Evolutionary conservation across 441 rosid species (phyloP).

Genomic region (Dalechampia spathulata): DNA sequence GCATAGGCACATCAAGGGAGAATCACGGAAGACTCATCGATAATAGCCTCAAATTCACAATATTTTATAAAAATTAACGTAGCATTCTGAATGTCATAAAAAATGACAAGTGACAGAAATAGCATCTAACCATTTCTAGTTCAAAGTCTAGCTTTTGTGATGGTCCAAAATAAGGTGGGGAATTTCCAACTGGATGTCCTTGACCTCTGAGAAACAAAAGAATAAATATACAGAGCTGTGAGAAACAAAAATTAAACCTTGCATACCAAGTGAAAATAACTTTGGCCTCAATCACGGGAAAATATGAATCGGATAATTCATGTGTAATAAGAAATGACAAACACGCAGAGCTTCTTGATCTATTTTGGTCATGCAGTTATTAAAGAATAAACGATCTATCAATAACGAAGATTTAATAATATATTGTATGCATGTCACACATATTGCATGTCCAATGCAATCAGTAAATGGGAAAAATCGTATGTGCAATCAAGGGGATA

Average conservation of each 20-base stretch:
- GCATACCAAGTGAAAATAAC: background rate
- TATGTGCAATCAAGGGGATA: too few relatives aligned
- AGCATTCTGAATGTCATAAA: background rate
- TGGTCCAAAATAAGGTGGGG: constrained; percentile 82
- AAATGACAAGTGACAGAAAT: background rate
- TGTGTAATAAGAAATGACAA: background rate
- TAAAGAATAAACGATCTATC: background rate
- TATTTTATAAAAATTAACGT: background rate
- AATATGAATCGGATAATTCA: background rate
- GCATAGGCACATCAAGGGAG: background rate
- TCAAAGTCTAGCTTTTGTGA: constrained; percentile 87
- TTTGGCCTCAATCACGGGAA: background rate
- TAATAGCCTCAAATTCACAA: background rate
- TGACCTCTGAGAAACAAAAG: constrained; percentile 56
- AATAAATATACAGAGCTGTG: too few relatives aligned
- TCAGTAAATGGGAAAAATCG: too few relatives aligned
- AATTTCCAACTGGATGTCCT: constrained; percentile 59
- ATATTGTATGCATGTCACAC: background rate
- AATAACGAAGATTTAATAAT: background rate
- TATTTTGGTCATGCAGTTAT: background rate
- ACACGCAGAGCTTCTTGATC: background rate
- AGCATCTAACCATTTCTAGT: constrained; percentile 75
- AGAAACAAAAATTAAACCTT: background rate
- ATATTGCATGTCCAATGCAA: too few relatives aligned
- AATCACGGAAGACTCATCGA: background rate